A percentile compares a stretch with the other conserved stretches of the same genome.
Evolutionary conservation across 495 filamentous ascomycete genomes (phyloP).

Genomic region (Cetradonia linearis): DNA sequence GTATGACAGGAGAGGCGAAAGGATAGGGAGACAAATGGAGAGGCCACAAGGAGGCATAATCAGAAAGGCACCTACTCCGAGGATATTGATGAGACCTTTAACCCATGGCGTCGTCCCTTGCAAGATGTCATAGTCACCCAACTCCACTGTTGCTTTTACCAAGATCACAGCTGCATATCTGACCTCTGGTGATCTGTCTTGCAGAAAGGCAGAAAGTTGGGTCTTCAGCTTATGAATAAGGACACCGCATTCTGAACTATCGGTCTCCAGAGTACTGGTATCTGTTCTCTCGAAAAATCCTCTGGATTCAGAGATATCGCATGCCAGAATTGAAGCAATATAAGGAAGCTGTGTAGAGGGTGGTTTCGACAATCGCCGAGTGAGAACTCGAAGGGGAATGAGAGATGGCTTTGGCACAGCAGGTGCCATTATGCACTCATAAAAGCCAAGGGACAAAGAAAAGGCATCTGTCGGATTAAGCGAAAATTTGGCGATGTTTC

Average conservation of each 20-base stretch:
- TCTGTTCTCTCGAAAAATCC: constrained; percentile 44
- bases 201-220: constrained; percentile 61
- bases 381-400: constrained; percentile 48
- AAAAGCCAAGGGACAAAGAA: background rate
- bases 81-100: constrained; percentile 54
- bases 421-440: background rate
- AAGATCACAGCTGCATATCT: constrained; percentile 69
- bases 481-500: background rate
- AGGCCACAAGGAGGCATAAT: background rate
- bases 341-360: constrained; percentile 53
- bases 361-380: constrained; percentile 54
- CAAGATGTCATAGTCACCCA: constrained; percentile 69
- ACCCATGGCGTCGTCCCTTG: constrained; percentile 62
- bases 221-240: constrained; percentile 72
- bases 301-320: constrained; percentile 50
- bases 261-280: constrained; percentile 40
- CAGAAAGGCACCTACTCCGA: constrained; percentile 48
- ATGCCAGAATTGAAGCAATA: constrained; percentile 50
- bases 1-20: background rate
- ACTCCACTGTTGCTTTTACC: constrained; percentile 69
- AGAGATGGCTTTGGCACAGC: background rate
- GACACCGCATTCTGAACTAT: constrained; percentile 47
- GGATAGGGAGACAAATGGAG: background rate
- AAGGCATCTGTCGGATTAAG: background rate
- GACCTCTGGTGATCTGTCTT: constrained; percentile 58